Conservation (phyloP, 805 yeast genomes). For the Zygoascus bituminiphila region DNA sequence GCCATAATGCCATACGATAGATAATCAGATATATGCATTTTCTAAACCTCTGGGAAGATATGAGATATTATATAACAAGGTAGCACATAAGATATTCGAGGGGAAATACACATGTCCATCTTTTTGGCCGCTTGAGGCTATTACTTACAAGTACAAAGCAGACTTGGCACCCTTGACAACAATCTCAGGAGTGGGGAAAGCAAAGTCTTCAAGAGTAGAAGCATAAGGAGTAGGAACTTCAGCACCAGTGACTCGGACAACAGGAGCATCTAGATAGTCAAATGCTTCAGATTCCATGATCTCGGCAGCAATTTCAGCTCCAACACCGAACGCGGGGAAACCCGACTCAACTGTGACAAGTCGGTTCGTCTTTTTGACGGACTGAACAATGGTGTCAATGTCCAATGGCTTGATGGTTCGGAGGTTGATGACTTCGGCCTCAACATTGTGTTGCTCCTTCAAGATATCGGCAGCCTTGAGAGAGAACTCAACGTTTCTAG, state of each 20-base stretch:
- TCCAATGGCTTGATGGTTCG: slow-evolving; percentile 97
- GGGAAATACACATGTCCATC: not conserved
- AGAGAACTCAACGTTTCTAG: slow-evolving; percentile 82
- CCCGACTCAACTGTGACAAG: slow-evolving; percentile 94
- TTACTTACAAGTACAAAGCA: slow-evolving; percentile 33
- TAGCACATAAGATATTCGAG: not conserved
- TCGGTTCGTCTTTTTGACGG: slow-evolving; percentile 95
- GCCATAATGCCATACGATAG: no score
- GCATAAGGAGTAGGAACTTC: slow-evolving; percentile 99
- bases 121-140: not conserved
- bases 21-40: not conserved
- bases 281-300: slow-evolving; percentile 98
- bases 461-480: slow-evolving; percentile 84
- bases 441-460: slow-evolving; percentile 75
- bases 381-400: slow-evolving; percentile 70
- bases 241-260: slow-evolving; percentile 97
- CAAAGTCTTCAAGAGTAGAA: slow-evolving; percentile 90
- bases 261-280: slow-evolving; percentile 97
- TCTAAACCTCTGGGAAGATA: not conserved
- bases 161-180: slow-evolving; percentile 61
- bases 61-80: not conserved
- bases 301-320: slow-evolving; percentile 96
- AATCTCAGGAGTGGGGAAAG: slow-evolving; percentile 94
- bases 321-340: slow-evolving; percentile 97
- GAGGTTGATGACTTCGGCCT: slow-evolving; percentile 89